A percentile compares a stretch with the other conserved stretches of the same genome.
These are phyloP conservation scores for Dioszegia hungarica DNA, from an alignment of 768 basidiomycete genomes.

Conservation along the genomic window DNA sequence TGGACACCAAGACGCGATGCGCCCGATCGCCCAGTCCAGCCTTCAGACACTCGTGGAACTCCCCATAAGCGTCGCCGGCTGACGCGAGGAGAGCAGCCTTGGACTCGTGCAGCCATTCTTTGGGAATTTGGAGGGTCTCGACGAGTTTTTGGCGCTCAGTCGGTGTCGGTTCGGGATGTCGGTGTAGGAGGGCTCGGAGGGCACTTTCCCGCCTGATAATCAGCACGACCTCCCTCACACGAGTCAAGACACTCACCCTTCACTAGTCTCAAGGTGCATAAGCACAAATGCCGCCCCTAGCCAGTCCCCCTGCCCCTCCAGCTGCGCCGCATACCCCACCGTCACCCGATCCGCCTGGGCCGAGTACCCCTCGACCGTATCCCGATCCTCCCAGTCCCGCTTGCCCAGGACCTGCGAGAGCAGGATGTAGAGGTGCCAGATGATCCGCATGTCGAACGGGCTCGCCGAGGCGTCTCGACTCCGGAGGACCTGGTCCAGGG, in stretches of 20 bases:
- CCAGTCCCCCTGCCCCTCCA: slow-evolving; percentile 74
- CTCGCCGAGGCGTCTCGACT: slow-evolving; percentile 71
- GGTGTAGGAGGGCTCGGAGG: slow-evolving; percentile 70
- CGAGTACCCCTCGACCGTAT: slow-evolving; percentile 60
- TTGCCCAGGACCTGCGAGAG: slow-evolving; percentile 74
- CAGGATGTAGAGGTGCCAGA: slow-evolving; percentile 90
- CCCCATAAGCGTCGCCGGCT: slow-evolving; percentile 62
- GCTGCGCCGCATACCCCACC: slow-evolving; percentile 75
- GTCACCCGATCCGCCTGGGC: slow-evolving; percentile 77
- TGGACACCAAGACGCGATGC: slow-evolving; percentile 75
- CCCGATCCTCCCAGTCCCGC: slow-evolving; percentile 82
- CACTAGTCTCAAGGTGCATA: slow-evolving; percentile 74
- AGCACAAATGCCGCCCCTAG: slow-evolving; percentile 85
- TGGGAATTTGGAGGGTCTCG: slow-evolving; percentile 73
- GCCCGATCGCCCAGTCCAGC: slow-evolving; percentile 69
- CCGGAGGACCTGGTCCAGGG: slow-evolving; percentile 61
- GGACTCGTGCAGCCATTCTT: slow-evolving; percentile 83
- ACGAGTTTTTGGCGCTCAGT: slow-evolving; percentile 49
- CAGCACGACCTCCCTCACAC: slow-evolving; percentile 3
- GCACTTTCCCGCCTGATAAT: slow-evolving; percentile 68
- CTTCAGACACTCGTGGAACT: slow-evolving; percentile 69
- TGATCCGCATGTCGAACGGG: slow-evolving; percentile 72
- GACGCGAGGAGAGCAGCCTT: slow-evolving; percentile 68
- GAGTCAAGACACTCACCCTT: slow-evolving; percentile 59
- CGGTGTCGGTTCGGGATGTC: slow-evolving; percentile 49